Base-by-base conservation (phyloP, 306 rosid species). In the Cicer pinnatifidum region DNA sequence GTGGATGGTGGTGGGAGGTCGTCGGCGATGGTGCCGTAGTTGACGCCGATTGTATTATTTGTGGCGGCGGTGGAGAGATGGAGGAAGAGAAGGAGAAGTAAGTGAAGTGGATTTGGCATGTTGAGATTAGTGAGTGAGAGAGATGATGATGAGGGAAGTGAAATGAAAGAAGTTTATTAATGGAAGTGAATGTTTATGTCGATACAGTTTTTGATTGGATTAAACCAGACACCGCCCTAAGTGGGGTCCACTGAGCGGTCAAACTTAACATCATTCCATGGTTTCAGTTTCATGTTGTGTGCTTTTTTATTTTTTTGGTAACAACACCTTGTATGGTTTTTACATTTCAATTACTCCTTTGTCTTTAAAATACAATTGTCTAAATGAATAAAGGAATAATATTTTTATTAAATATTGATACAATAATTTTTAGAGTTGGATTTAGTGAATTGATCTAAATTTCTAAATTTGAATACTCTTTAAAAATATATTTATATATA, bases 1-100 rank as follows among this genome's bases (percentile, higher is more conserved):
- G 76, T 82, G 11, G 89, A 15, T 0, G 97, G 91, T 0, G 91
- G 81, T 0, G 96, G 97, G 69, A 93, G 98, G 88, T 91, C 88
- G 82, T 91, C 58, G 6, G 91, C 92, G 17, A 89, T 64, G 62
- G 96, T 91, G 71, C 98, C 98, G 76, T 93, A 93, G 91, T 93
- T 93, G 76, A 86, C 89, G 69, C 98, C 98, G 75, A 93, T 78
- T 17, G 84, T 77, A 71, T 45, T 38, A 45, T 76, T 8, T 41
- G 67, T 46, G 6, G 61, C n/a, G 48, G 78, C 16, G 45, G 53
- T 20, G 64, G 67, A 54, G 63, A 1, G 43, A 3, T 13, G 62
- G 75, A 48, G 48, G 73, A 75, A 11, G 0, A 72, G 43, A 0
- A 70, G 66, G 10, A 54, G 37, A 37, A 59, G 35, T 2, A 16